Evolutionary conservation across 1,284 basidiomycete genomes (phyloP).

Genomic region (Sporisorium scitamineum): DNA sequence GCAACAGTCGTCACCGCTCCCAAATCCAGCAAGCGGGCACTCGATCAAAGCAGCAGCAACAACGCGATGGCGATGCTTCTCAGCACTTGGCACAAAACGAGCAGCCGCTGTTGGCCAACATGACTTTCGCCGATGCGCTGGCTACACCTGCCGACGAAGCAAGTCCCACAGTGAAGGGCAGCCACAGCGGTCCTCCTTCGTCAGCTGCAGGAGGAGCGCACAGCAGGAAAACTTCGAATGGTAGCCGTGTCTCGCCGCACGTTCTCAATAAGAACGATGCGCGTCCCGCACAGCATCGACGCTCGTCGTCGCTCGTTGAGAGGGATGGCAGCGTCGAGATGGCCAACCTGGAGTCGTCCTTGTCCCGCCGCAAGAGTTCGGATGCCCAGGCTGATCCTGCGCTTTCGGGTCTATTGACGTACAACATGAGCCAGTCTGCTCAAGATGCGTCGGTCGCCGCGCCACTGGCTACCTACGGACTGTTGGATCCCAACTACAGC

Average conservation of each 20-base stretch:
- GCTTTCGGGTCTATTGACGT: conserved; percentile 19
- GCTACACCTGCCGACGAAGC: conserved; percentile 1
- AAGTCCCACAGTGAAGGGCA: conserved; percentile 9
- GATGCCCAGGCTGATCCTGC: conserved; percentile 11
- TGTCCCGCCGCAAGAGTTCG: conserved; percentile 11
- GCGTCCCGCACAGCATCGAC: background rate
- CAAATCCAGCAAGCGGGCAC: background rate
- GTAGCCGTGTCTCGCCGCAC: conserved; percentile 21
- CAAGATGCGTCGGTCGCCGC: conserved; percentile 3
- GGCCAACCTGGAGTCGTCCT: conserved; percentile 13
- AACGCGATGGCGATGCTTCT: background rate
- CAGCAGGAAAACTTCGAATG: conserved; percentile 22
- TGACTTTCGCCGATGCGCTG: background rate
- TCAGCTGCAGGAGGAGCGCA: conserved; percentile 21
- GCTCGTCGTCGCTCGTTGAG: conserved; percentile 37
- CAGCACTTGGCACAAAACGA: background rate
- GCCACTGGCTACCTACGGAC: conserved; percentile 12
- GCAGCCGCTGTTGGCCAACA: conserved; percentile 8
- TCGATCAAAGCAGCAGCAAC: conserved; percentile 17
- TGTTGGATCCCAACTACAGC: conserved; percentile 41
- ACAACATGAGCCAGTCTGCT: background rate
- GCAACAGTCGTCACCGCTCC: conserved; percentile 14
- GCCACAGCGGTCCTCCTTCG: conserved; percentile 11
- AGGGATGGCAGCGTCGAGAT: conserved; percentile 40
- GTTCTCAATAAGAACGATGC: conserved; percentile 48